These are phyloP conservation scores for Dendrobium nobile DNA, from an alignment of 106 monocot genomes.

Conservation along the genomic window DNA sequence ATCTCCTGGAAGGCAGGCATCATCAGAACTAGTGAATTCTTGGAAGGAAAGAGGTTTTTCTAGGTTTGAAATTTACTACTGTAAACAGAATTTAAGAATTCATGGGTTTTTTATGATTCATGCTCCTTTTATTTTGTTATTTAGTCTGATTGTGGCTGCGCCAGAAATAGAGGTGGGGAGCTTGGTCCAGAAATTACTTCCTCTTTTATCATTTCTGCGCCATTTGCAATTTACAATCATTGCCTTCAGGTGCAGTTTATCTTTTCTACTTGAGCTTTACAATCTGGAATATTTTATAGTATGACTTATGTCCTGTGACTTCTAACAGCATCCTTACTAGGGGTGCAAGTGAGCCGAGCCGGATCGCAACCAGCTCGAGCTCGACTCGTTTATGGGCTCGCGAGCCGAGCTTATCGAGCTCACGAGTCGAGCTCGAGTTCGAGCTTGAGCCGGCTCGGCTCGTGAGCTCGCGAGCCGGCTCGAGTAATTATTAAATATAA, in stretches of 20 bases:
- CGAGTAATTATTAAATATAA: too few species aligned
- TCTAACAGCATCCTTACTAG: neutral
- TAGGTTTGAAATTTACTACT: slow-evolving; percentile 33
- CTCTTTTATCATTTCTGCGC: slow-evolving; percentile 80
- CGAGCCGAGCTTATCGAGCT: too few species aligned
- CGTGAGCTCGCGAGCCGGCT: too few species aligned
- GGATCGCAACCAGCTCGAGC: too few species aligned
- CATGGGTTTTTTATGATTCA: neutral
- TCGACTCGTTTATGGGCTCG: too few species aligned
- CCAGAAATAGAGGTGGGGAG: slow-evolving; percentile 53
- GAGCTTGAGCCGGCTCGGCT: too few species aligned
- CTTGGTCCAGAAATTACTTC: slow-evolving; percentile 61
- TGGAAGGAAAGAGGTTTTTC: slow-evolving; percentile 79
- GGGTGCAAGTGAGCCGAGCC: too few species aligned
- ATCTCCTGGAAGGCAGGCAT: slow-evolving; percentile 43
- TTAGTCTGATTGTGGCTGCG: slow-evolving; percentile 83
- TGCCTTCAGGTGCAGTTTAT: slow-evolving; percentile 63
- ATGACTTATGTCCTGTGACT: neutral
- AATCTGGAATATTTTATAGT: neutral
- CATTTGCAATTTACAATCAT: slow-evolving; percentile 84
- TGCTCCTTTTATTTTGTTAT: slow-evolving; percentile 11
- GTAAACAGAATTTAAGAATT: neutral
- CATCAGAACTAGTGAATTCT: slow-evolving; percentile 37
- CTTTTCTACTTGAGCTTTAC: neutral
- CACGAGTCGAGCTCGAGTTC: too few species aligned